Percentiles rank a stretch among this genome's conserved stretches.
phyloP scores from a whole-genome alignment of 768 basidiomycete species.

The Daedaleopsis sinensis region DNA sequence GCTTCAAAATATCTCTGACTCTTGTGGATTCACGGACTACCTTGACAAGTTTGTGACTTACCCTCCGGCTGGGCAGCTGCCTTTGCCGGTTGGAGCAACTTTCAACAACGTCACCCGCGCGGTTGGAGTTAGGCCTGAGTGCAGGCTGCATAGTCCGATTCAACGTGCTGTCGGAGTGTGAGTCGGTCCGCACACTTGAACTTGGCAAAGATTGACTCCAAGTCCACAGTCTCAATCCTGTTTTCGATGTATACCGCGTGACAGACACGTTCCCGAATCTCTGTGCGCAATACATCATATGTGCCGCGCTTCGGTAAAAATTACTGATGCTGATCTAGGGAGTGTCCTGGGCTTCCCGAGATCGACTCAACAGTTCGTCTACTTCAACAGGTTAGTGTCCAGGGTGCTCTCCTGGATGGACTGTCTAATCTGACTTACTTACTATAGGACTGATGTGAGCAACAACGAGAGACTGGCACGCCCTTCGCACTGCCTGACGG shows the following conservation, averaged over 20 bases:
- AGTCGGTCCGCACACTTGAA: slow-evolving; percentile 23
- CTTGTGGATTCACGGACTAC: slow-evolving; percentile 39
- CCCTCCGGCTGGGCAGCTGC: slow-evolving; percentile 36
- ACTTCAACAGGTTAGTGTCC: slow-evolving; percentile 47
- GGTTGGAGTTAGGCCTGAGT: slow-evolving; percentile 37
- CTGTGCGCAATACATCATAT: slow-evolving; percentile 11
- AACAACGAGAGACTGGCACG: neutral
- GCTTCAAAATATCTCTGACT: slow-evolving; percentile 39
- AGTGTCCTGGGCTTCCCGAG: slow-evolving; percentile 80
- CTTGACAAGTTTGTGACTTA: slow-evolving; percentile 38
- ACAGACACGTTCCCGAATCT: slow-evolving; percentile 48
- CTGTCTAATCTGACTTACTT: neutral
- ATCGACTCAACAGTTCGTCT: slow-evolving; percentile 55
- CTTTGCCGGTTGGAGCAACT: slow-evolving; percentile 38
- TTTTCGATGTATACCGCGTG: slow-evolving; percentile 58
- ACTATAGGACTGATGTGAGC: slow-evolving; percentile 41
- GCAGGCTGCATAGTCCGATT: slow-evolving; percentile 51
- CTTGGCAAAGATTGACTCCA: neutral
- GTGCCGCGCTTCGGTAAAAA: neutral
- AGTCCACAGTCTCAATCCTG: slow-evolving; percentile 52
- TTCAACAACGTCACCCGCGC: slow-evolving; percentile 27
- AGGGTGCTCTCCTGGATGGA: neutral
- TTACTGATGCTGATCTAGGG: slow-evolving; percentile 46
- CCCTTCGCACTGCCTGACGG: neutral
- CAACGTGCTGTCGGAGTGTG: slow-evolving; percentile 52